phyloP scores from a whole-genome alignment of 2,329 filamentous ascomycete genomes.

The Dothistroma pini region DNA sequence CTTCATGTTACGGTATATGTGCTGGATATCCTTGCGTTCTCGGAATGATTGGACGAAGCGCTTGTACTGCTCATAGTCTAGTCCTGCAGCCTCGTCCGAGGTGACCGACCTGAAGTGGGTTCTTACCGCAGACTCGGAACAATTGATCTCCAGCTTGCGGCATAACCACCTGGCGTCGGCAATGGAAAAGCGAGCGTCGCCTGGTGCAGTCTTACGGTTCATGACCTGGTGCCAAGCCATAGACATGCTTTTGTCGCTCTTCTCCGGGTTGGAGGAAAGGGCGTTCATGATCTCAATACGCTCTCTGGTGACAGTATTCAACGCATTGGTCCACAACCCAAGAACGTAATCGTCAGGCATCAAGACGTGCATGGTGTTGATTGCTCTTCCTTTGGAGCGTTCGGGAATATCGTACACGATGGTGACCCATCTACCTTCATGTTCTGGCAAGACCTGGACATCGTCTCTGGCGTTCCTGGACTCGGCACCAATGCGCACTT shows the following conservation, averaged over 20 bases:
- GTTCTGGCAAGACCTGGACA: constrained; percentile 63
- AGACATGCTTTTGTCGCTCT: constrained; percentile 69
- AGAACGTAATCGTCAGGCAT: constrained; percentile 70
- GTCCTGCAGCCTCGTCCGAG: constrained; percentile 56
- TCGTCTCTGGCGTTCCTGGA: constrained; percentile 87
- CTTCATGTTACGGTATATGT: constrained; percentile 62
- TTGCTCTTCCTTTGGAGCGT: constrained; percentile 64
- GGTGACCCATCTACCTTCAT: constrained; percentile 77
- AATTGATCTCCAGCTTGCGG: constrained; percentile 87
- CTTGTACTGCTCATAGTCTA: constrained; percentile 79
- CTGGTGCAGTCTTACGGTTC: constrained; percentile 58
- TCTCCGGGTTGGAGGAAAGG: constrained; percentile 70
- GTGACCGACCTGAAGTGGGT: constrained; percentile 73
- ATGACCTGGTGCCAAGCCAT: constrained; percentile 75
- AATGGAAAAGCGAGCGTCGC: constrained; percentile 71
- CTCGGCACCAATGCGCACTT: constrained; percentile 78
- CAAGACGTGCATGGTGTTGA: constrained; percentile 83
- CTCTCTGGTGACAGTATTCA: constrained; percentile 80
- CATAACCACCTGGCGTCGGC: constrained; percentile 78
- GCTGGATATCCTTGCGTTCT: constrained; percentile 73
- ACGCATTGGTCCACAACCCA: constrained; percentile 74
- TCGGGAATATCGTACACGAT: constrained; percentile 81
- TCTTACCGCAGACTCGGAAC: constrained; percentile 68
- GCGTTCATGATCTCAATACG: constrained; percentile 88
- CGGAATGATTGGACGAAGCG: constrained; percentile 80